Base-by-base conservation (phyloP, 2,329 filamentous ascomycete genomes). In the Botryosphaeria dothidea region DNA sequence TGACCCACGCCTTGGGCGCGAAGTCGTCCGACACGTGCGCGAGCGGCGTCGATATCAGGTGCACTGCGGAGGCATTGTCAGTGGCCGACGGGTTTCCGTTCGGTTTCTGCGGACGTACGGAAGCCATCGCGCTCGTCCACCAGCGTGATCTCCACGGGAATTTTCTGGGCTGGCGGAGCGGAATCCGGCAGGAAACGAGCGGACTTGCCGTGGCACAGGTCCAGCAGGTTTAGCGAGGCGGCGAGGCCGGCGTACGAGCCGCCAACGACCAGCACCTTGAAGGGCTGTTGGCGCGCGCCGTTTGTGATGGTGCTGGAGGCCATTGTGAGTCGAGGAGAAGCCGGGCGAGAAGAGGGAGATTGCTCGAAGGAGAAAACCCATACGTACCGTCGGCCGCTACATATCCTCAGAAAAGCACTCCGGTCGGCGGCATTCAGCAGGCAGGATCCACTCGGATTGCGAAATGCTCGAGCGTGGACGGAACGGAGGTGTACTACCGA, bases 71-170 rank as follows among this genome's bases (percentile, higher is more conserved):
- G 23, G 5, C 17, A 90, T 66, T 90, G 89, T 15, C 91, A 77
- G 68, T 90, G 84, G 29, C 80, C 83, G 67, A 93, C 80, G 9
- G 86, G 82, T 13, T 84, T 79, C 2, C 7, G n/a, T n/a, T 51
- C 23, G 1, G 27, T 1, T 2, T 8, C 67, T 86, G 84, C 19
- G 93, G 29, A 68, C 88, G 70, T 81, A 93, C 90, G 92, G 74
- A 87, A 93, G n/a, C 91, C 91, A 81, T 93, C 91, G n/a, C 90
- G 82, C 75, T 93, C 90, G 71, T 93, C 90, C 21, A 92, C 87
- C 19, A 93, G 83, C 27, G 89, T 92, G 57, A 93, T 88, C 43
- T 92, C 84, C 11, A 92, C 77, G 81, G 79, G 21, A 65, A 73
- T 61, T 87, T 84, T 19, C 84, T 80, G 8, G 76, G 72, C 66